phyloP scores from a whole-genome alignment of 306 rosid genomes.

The Lathyrus aphaca region DNA sequence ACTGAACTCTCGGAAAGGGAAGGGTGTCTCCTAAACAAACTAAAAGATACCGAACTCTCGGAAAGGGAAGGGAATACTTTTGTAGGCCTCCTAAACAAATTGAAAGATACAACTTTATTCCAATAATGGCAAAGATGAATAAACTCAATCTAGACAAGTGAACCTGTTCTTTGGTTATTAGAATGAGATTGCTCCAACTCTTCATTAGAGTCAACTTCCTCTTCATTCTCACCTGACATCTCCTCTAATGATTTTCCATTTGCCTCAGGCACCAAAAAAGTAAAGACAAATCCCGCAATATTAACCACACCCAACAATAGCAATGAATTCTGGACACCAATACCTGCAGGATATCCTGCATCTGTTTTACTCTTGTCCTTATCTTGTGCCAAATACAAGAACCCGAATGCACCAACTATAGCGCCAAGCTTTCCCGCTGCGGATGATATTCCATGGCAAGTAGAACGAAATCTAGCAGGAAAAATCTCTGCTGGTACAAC shows the following conservation, averaged over 20 bases:
- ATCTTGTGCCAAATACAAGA: conserved; percentile 81
- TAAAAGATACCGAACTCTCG: not conserved
- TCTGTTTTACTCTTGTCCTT: conserved; percentile 61
- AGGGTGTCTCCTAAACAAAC: conserved; percentile 18
- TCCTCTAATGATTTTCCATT: conserved; percentile 83
- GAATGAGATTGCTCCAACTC: conserved; percentile 39
- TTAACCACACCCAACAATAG: conserved; percentile 59
- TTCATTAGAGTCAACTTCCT: conserved; percentile 35
- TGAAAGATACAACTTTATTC: conserved; percentile 32
- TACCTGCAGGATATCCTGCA: conserved; percentile 85
- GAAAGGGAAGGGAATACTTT: not conserved
- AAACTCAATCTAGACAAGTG: conserved; percentile 44
- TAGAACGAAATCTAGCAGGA: conserved; percentile 70
- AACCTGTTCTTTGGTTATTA: conserved; percentile 49
- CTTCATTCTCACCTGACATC: conserved; percentile 84
- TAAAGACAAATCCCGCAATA: conserved; percentile 58
- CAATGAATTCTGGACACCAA: conserved; percentile 68
- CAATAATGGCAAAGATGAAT: not conserved
- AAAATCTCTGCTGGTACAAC: conserved; percentile 85
- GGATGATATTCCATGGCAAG: conserved; percentile 81
- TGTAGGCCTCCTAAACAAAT: conserved; percentile 2
- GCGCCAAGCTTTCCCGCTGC: conserved; percentile 79
- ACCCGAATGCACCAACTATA: conserved; percentile 81
- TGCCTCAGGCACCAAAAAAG: conserved; percentile 82
- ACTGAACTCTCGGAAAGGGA: not conserved